Evolutionary conservation across 805 yeast species (phyloP).

Genomic region (Pichia pseudocactophila): DNA sequence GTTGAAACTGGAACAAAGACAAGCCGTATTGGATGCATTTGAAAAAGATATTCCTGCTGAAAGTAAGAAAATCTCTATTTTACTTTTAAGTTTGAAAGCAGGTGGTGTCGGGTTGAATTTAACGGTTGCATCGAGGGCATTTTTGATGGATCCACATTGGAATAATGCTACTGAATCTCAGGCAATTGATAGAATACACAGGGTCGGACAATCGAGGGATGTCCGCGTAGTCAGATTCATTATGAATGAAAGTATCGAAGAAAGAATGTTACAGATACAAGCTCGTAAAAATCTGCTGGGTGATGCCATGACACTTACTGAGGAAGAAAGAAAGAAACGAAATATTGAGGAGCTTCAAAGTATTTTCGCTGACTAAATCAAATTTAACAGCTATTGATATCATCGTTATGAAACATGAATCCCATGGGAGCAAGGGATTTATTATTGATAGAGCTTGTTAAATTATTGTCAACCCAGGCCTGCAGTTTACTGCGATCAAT

Average conservation of each 20-base stretch:
- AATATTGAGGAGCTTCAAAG: slow-evolving; percentile 66
- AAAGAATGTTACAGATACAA: slow-evolving; percentile 79
- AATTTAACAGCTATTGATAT: slow-evolving; percentile 5
- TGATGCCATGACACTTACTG: slow-evolving; percentile 69
- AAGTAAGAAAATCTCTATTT: slow-evolving; percentile 31
- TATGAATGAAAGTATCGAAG: slow-evolving; percentile 76
- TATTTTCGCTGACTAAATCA: slow-evolving; percentile 40
- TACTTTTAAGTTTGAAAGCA: slow-evolving; percentile 74
- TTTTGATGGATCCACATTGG: slow-evolving; percentile 97
- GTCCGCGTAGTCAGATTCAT: slow-evolving; percentile 78
- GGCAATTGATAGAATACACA: slow-evolving; percentile 83
- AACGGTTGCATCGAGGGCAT: slow-evolving; percentile 77
- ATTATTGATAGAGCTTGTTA: too few species aligned
- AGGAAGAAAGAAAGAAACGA: slow-evolving; percentile 61
- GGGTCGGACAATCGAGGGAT: slow-evolving; percentile 72
- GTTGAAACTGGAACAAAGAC: slow-evolving; percentile 55
- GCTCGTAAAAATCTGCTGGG: slow-evolving; percentile 75
- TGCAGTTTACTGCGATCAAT: too few species aligned
- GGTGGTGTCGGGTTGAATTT: slow-evolving; percentile 92
- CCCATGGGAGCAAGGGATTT: too few species aligned
- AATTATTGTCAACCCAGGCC: too few species aligned
- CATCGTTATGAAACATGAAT: too few species aligned
- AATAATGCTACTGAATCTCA: slow-evolving; percentile 86
- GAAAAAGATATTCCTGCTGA: slow-evolving; percentile 15
- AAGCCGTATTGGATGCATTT: slow-evolving; percentile 51